These are phyloP conservation scores for Hericium coralloides DNA, from an alignment of 768 basidiomycete species.

Conservation along the genomic window DNA sequence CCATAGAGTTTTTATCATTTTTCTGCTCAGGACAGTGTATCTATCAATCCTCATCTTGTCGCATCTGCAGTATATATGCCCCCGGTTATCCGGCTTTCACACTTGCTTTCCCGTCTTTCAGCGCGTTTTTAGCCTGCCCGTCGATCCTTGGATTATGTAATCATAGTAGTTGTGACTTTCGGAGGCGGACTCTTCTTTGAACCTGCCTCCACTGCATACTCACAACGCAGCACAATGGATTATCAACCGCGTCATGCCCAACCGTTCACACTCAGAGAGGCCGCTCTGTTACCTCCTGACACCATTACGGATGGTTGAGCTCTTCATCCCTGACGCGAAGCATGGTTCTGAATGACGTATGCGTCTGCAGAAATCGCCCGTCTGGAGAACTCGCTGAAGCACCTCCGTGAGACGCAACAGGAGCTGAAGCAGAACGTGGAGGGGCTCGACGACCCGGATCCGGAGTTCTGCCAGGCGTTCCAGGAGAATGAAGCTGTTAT, in stretches of 20 bases:
- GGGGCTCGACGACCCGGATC: conserved; percentile 34
- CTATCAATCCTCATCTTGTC: not conserved
- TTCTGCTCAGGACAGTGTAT: not conserved
- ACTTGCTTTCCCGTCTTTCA: not conserved
- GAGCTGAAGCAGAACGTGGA: conserved; percentile 40
- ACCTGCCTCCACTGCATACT: not conserved
- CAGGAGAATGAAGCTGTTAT: conserved; percentile 70
- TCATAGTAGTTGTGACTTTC: not conserved
- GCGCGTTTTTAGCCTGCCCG: not conserved
- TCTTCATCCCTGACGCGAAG: not conserved
- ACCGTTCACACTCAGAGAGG: conserved; percentile 66
- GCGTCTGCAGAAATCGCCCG: conserved; percentile 57
- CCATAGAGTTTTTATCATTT: not conserved
- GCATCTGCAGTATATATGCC: not conserved
- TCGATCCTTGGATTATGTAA: not conserved
- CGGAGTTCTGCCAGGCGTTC: conserved; percentile 49
- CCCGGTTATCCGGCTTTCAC: not conserved
- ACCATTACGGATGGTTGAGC: conserved; percentile 61
- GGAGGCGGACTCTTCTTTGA: not conserved
- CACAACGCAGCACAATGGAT: conserved; percentile 37
- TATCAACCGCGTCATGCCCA: conserved; percentile 60
- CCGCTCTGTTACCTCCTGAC: conserved; percentile 51
- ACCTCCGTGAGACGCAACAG: conserved; percentile 53
- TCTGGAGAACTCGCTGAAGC: conserved; percentile 60
- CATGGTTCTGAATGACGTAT: not conserved